phyloP scores from a whole-genome alignment of 2,329 filamentous ascomycete genomes.

The Pseudogymnoascus sp. region DNA sequence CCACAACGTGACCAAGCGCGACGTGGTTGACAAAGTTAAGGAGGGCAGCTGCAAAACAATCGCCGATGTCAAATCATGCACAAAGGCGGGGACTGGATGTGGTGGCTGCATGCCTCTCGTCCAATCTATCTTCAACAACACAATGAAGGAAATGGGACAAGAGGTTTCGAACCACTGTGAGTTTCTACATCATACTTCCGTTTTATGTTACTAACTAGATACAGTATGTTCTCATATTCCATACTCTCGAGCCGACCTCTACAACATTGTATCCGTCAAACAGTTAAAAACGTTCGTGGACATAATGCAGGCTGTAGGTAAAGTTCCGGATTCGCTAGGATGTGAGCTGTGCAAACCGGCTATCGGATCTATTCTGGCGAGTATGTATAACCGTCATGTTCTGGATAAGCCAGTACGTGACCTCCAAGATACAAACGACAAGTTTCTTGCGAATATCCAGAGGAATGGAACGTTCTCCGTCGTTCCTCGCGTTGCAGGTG shows the following conservation, averaged over 20 bases:
- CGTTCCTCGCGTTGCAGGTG: conserved; percentile 71
- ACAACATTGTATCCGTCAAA: conserved; percentile 80
- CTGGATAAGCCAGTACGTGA: conserved; percentile 64
- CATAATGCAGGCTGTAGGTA: conserved; percentile 73
- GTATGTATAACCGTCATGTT: conserved; percentile 75
- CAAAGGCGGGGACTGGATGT: conserved; percentile 85
- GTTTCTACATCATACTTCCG: conserved; percentile 22
- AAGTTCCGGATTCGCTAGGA: conserved; percentile 61
- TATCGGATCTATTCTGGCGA: conserved; percentile 71
- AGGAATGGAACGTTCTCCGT: conserved; percentile 87
- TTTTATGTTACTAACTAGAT: neutral
- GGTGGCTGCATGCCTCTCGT: conserved; percentile 86
- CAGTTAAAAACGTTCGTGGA: conserved; percentile 61
- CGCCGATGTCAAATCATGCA: conserved; percentile 78
- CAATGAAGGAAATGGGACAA: conserved; percentile 76
- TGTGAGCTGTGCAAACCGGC: conserved; percentile 84
- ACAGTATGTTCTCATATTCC: conserved; percentile 70
- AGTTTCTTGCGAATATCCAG: conserved; percentile 83
- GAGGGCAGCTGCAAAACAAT: conserved; percentile 74
- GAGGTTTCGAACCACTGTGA: conserved; percentile 71
- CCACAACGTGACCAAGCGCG: conserved; percentile 84
- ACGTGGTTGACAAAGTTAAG: conserved; percentile 64
- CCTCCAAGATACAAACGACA: conserved; percentile 85
- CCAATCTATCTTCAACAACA: conserved; percentile 81
- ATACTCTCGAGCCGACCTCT: conserved; percentile 79